These are phyloP conservation scores for Dendrocalamus sinicus DNA, from an alignment of 176 grass and related monocot genomes.

Conservation along the genomic window DNA sequence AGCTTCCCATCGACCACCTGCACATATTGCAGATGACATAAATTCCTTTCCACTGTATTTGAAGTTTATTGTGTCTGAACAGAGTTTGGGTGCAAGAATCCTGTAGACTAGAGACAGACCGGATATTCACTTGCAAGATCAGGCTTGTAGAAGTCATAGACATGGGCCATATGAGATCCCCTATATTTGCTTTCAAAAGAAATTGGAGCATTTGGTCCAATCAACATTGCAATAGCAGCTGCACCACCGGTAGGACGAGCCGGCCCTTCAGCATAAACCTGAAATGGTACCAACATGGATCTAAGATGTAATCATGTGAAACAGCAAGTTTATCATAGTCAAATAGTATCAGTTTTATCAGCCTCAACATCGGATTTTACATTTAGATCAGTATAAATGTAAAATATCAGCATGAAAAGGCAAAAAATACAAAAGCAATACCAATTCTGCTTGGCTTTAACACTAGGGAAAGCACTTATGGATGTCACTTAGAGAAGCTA, in stretches of 20 bases:
- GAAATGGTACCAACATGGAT: slow-evolving; percentile 16
- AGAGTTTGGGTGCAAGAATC: background rate
- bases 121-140: slow-evolving; percentile 90
- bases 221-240: slow-evolving; percentile 83
- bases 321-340: background rate
- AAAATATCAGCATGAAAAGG: background rate
- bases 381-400: background rate
- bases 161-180: slow-evolving; percentile 82
- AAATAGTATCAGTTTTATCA: background rate
- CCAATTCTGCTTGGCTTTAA: background rate
- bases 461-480: background rate
- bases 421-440: background rate
- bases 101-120: slow-evolving; percentile 42
- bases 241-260: slow-evolving; percentile 81
- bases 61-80: background rate
- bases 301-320: slow-evolving; percentile 4
- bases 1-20: slow-evolving; percentile 90
- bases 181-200: slow-evolving; percentile 82
- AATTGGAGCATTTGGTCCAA: slow-evolving; percentile 82
- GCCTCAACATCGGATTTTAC: background rate
- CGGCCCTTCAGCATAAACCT: slow-evolving; percentile 86
- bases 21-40: slow-evolving; percentile 10
- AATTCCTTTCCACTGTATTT: slow-evolving; percentile 21
- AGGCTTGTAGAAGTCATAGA: slow-evolving; percentile 93
- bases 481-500: background rate